phyloP scores from a whole-genome alignment of 2,329 filamentous ascomycete genomes.

The Sporothrix protearum region DNA sequence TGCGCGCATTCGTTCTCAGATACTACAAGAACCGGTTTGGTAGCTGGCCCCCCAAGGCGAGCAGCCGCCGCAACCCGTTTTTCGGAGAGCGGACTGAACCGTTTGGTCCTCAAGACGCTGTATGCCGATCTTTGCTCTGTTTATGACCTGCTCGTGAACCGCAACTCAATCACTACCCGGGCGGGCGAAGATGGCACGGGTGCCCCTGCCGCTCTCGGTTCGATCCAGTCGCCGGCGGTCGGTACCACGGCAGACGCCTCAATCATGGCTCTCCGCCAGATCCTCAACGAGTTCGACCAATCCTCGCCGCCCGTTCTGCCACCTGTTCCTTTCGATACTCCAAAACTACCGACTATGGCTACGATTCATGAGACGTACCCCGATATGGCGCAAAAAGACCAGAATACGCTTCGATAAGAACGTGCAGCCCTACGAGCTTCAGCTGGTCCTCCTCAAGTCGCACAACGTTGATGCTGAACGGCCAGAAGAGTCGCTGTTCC shows the following conservation, averaged over 20 bases:
- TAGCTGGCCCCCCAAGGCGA: slow-evolving; percentile 86
- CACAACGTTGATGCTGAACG: slow-evolving; percentile 71
- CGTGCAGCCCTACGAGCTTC: slow-evolving; percentile 74
- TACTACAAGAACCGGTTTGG: slow-evolving; percentile 61
- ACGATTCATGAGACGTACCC: slow-evolving; percentile 62
- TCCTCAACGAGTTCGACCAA: slow-evolving; percentile 84
- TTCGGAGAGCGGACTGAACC: slow-evolving; percentile 79
- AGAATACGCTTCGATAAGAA: slow-evolving; percentile 67
- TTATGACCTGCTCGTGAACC: slow-evolving; percentile 85
- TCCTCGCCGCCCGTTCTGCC: slow-evolving; percentile 86
- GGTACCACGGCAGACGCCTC: slow-evolving; percentile 52
- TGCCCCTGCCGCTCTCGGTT: slow-evolving; percentile 21
- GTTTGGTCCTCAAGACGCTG: slow-evolving; percentile 73
- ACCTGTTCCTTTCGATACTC: slow-evolving; percentile 85
- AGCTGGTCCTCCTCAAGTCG: slow-evolving; percentile 70
- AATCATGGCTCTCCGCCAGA: slow-evolving; percentile 67
- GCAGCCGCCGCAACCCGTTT: slow-evolving; percentile 89
- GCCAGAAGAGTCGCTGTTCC: slow-evolving; percentile 56
- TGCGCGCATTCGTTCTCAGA: slow-evolving; percentile 67
- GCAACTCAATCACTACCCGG: slow-evolving; percentile 71
- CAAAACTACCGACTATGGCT: slow-evolving; percentile 68
- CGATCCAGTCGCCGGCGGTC: slow-evolving; percentile 38
- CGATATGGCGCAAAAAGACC: slow-evolving; percentile 66
- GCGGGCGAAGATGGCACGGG: slow-evolving; percentile 55
- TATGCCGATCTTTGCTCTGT: slow-evolving; percentile 83